These are phyloP conservation scores for Pterocarpus macrocarpus DNA, from an alignment of 306 rosid genomes.

Conservation along the genomic window DNA sequence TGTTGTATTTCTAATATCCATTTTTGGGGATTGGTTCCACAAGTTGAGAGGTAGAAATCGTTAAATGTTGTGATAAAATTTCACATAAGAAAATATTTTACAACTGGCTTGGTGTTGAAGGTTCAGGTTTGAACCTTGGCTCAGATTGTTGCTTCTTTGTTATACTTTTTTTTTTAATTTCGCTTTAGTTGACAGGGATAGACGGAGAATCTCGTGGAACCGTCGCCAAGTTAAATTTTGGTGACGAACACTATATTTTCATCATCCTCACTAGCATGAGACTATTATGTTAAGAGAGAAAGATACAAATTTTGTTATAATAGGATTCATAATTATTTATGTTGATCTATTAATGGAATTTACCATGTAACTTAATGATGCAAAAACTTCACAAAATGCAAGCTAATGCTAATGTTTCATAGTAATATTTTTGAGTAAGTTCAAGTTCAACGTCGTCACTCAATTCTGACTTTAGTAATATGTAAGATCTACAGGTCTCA, in stretches of 20 bases:
- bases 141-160: not conserved
- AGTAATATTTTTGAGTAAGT: not conserved
- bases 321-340: no score
- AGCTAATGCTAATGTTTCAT: not conserved
- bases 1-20: conserved; percentile 42
- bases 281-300: no score
- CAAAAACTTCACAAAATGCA: no score
- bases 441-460: not conserved
- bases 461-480: not conserved
- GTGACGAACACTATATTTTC: no score
- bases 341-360: no score
- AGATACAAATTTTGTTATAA: no score
- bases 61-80: conserved; percentile 31
- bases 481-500: no score
- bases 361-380: no score
- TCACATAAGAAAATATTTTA: not conserved
- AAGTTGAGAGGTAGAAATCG: conserved; percentile 29
- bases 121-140: not conserved
- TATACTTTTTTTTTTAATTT: not conserved
- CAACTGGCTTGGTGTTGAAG: not conserved
- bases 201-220: not conserved
- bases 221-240: not conserved
- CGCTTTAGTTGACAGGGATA: not conserved
- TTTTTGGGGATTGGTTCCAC: conserved; percentile 48
- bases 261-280: no score